Percentiles rank a stretch among this genome's conserved stretches.
Evolutionary conservation across 129 eudicot species (phyloP).

Genomic region (carrot (Daucus carota)): DNA sequence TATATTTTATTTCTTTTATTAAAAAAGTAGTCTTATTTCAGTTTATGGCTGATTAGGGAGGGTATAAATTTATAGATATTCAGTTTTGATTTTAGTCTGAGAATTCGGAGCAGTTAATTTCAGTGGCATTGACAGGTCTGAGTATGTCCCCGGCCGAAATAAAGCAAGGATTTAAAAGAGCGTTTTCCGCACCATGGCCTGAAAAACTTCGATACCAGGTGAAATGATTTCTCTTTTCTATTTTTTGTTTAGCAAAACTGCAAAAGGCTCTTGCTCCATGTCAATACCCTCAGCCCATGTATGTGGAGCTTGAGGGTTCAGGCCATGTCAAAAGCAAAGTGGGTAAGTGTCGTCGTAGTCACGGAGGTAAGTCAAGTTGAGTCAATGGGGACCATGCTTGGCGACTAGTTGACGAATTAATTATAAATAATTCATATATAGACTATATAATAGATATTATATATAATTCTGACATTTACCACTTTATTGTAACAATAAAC

Average conservation of each 20-base stretch:
- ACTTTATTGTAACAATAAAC: too few relatives aligned
- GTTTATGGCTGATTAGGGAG: background rate
- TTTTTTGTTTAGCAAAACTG: background rate
- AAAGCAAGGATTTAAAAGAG: conserved; percentile 88
- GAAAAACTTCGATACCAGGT: conserved; percentile 95
- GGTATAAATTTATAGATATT: background rate
- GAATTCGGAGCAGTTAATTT: background rate
- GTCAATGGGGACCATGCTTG: too few relatives aligned
- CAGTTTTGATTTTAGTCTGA: background rate
- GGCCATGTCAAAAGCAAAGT: background rate
- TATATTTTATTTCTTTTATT: background rate
- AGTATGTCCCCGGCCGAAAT: conserved; percentile 61
- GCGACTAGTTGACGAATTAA: too few relatives aligned
- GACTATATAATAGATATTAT: too few relatives aligned
- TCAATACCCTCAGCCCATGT: background rate
- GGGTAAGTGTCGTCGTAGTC: too few relatives aligned
- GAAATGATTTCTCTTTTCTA: background rate
- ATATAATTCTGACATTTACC: too few relatives aligned
- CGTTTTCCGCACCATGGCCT: conserved; percentile 94
- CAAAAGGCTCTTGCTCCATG: background rate
- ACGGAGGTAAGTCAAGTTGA: too few relatives aligned
- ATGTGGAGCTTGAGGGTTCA: background rate
- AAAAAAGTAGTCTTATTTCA: too few relatives aligned
- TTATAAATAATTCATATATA: too few relatives aligned
- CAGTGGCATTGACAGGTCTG: conserved; percentile 35